Evolutionary conservation across 768 basidiomycete genomes (phyloP), one percentile per base, ranked within the genome.

Genomic region (Suillus hirtellus): DNA sequence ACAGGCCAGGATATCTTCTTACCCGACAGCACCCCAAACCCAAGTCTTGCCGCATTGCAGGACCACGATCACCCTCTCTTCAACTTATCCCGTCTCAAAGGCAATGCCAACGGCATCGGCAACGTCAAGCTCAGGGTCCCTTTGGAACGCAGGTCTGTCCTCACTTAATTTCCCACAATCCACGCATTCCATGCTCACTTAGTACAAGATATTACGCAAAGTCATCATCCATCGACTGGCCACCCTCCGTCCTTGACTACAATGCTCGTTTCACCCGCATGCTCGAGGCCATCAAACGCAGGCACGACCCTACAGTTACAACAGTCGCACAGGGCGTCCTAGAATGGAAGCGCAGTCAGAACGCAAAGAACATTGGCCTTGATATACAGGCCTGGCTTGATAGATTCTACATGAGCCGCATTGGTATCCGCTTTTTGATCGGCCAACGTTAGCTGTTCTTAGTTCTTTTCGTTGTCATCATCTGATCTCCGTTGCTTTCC

Each of bases 271-370:
- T 99, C 79, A 99, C 97, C 5, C 89, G 89, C 67, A 76, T 87
- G 42, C 82, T 99, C 10, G 90, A 96, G 53, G 79, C 86, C 27
- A 96, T 99, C 82, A 99, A 99, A 80, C 86, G 83, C 62, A 83
- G 97, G 12, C 97, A 99, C 76, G 96, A 99, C 71, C 96, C 96
- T 0, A 99, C 97, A 0, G 97, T 99, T 9, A 96, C 96, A 7
- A 97, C 96, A 9, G 92, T 99, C 62, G 95, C 93, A 0, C 95
- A 96, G 76, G 96, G 96, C 55, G 92, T 99, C 4, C 80, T 98
- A 64, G 96, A 99, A 73, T 98, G 95, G 95, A 98, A 99, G 73
- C 83, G 87, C 40, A 81, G 79, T 63, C 86, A 86, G 72, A 87
- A 89, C 53, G 82, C 85, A 15, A 83, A 80, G 40, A 82, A 86